Evolutionary conservation across 192 early-diverging fungal species (phyloP).

Genomic region (Linnemannia zychae): DNA sequence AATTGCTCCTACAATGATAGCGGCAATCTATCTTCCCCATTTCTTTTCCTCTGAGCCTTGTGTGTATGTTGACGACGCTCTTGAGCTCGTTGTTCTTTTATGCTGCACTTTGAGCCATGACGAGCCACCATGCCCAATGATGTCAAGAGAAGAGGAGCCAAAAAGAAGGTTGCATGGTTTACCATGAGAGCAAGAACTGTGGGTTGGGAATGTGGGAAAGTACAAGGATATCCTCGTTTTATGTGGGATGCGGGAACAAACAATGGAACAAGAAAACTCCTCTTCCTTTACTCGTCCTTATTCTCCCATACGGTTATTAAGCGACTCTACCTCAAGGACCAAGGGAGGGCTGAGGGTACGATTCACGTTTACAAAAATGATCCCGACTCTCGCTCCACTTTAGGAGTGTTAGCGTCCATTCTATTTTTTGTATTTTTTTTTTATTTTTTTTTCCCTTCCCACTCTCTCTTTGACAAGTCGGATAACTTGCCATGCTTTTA

Average conservation of each 20-base stretch:
- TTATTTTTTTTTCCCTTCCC: background rate
- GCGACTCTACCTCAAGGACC: no score
- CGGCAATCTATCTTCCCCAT: background rate
- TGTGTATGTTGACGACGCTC: background rate
- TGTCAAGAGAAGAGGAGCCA: no score
- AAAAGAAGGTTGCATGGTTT: background rate
- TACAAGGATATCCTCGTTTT: no score
- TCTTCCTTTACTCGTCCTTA: background rate
- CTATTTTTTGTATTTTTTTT: background rate
- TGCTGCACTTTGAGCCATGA: background rate
- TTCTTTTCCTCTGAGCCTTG: no score
- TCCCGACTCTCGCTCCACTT: no score
- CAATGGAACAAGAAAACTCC: background rate
- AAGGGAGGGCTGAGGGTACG: no score
- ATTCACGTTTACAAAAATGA: no score
- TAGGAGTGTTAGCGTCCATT: background rate
- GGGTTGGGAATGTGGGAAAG: background rate
- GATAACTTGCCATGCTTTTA: background rate
- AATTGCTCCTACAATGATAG: background rate
- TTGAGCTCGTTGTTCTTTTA: background rate
- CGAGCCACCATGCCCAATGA: background rate
- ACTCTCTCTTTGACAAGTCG: background rate
- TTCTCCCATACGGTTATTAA: no score
- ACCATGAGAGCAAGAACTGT: background rate
- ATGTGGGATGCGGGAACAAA: background rate